phyloP scores from a whole-genome alignment of 257 asterid species.

The Lavandula angustifolia region DNA sequence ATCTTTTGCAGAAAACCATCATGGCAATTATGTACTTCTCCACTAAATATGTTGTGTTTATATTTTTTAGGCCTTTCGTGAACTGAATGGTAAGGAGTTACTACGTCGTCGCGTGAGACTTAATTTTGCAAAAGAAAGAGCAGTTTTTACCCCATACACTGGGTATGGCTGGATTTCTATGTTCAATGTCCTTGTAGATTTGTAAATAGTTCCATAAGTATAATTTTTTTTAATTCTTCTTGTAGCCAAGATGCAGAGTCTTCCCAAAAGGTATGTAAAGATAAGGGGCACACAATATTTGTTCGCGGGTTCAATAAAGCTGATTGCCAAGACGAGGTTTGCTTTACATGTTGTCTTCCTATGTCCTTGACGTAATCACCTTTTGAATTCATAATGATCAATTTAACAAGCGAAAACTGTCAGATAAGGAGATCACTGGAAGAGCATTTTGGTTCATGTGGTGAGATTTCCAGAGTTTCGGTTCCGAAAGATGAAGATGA shows the following conservation, averaged over 20 bases:
- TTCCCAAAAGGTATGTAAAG: slow-evolving; percentile 46
- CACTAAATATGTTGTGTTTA: not conserved
- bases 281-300: slow-evolving; percentile 52
- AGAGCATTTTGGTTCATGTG: slow-evolving; percentile 73
- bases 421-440: slow-evolving; percentile 68
- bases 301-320: slow-evolving; percentile 66
- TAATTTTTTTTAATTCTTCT: slow-evolving; percentile 4
- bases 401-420: not conserved
- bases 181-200: not conserved
- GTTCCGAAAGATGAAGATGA: slow-evolving; percentile 66
- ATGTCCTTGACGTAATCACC: too few relatives aligned
- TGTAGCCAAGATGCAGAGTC: slow-evolving; percentile 47
- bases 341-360: slow-evolving; percentile 21
- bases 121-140: slow-evolving; percentile 66
- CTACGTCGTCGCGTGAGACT: slow-evolving; percentile 68
- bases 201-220: not conserved
- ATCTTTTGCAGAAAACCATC: not conserved
- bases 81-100: slow-evolving; percentile 68
- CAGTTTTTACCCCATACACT: slow-evolving; percentile 51
- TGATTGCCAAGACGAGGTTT: slow-evolving; percentile 54
- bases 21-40: slow-evolving; percentile 3
- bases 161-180: slow-evolving; percentile 48
- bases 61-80: slow-evolving; percentile 53
- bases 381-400: not conserved
- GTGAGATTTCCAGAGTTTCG: slow-evolving; percentile 63